phyloP scores from a whole-genome alignment of 768 basidiomycete genomes.

The Phaeotremella fagi region DNA sequence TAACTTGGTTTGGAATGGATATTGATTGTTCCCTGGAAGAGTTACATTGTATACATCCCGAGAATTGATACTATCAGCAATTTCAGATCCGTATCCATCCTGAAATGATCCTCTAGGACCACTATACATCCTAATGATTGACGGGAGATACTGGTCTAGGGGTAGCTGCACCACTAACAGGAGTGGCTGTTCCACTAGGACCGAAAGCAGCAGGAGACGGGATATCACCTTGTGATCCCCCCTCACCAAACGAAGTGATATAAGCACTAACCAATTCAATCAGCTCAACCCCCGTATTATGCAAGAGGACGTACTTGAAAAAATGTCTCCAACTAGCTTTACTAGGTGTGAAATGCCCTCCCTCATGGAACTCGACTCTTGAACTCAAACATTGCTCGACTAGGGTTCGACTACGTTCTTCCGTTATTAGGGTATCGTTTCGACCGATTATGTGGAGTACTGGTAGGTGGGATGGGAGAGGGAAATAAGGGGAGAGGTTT shows the following conservation, averaged over 20 bases:
- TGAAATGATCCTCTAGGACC: no score
- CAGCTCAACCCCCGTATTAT: slow-evolving; percentile 1
- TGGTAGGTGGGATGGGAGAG: slow-evolving; percentile 29
- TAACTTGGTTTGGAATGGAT: no score
- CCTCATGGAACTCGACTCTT: slow-evolving; percentile 43
- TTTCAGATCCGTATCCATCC: no score
- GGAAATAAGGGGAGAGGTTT: slow-evolving; percentile 34
- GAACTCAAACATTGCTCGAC: slow-evolving; percentile 32
- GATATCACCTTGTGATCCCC: slow-evolving; percentile 41
- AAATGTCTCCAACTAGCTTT: slow-evolving; percentile 42
- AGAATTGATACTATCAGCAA: no score
- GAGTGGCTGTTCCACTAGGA: slow-evolving; percentile 21
- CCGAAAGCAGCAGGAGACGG: slow-evolving; percentile 32
- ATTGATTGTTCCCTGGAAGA: no score
- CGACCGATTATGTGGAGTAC: slow-evolving; percentile 42
- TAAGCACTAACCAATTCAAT: slow-evolving; percentile 29
- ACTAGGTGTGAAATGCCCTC: slow-evolving; percentile 43
- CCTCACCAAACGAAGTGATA: slow-evolving; percentile 39
- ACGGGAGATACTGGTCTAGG: slow-evolving; percentile 8
- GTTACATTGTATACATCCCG: no score
- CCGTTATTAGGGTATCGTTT: slow-evolving; percentile 45
- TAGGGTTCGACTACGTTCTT: slow-evolving; percentile 37
- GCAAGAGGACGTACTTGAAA: slow-evolving; percentile 31
- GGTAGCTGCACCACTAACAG: not conserved
- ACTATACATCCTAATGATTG: no score